phyloP scores from a whole-genome alignment of 2,329 filamentous ascomycete genomes.

The Dactylonectria macrodidyma region DNA sequence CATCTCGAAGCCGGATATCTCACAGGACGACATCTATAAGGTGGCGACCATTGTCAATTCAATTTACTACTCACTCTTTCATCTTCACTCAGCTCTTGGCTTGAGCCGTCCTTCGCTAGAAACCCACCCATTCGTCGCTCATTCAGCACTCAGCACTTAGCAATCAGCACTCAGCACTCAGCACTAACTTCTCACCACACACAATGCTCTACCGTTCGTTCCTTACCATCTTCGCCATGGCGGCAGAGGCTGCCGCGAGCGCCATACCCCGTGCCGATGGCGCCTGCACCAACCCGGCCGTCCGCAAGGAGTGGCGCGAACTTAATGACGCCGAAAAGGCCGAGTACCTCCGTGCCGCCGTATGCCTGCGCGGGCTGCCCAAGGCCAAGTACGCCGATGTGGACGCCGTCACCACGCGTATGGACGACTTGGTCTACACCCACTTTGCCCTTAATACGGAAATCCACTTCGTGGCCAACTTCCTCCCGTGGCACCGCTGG shows the following conservation, averaged over 20 bases:
- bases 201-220: neutral
- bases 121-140: neutral
- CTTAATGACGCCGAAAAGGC: neutral
- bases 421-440: neutral
- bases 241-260: neutral
- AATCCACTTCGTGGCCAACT: constrained; percentile 1
- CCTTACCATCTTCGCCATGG: neutral
- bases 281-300: neutral
- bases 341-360: neutral
- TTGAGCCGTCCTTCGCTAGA: neutral
- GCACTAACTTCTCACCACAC: neutral
- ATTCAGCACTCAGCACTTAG: neutral
- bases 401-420: neutral
- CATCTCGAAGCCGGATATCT: neutral
- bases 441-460: neutral
- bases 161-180: neutral
- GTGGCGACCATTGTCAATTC: neutral
- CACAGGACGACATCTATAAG: neutral
- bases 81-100: neutral
- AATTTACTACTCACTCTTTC: neutral
- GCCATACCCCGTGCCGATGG: neutral
- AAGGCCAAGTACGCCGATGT: neutral
- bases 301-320: constrained; percentile 4
- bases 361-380: neutral
- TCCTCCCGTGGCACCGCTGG: constrained; percentile 16